phyloP scores from a whole-genome alignment of 2,329 filamentous ascomycete species.

The Fusarium piperis region DNA sequence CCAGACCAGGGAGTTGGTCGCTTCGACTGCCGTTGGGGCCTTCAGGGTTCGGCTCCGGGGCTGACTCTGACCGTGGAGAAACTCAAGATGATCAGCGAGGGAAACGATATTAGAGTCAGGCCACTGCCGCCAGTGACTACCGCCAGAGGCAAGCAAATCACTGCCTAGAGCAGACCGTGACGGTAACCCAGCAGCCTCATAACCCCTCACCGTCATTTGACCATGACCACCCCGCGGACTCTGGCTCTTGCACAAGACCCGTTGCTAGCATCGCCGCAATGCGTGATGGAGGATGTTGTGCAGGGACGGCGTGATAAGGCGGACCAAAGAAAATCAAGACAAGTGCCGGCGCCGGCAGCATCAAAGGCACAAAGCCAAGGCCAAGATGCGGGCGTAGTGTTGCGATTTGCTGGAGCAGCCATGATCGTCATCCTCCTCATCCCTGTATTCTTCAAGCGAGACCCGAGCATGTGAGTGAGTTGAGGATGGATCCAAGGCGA shows the following conservation, averaged over 20 bases:
- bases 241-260: slow-evolving; percentile 21
- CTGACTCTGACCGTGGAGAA: neutral
- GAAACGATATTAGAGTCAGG: neutral
- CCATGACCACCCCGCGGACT: slow-evolving; percentile 17
- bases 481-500: neutral
- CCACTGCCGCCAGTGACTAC: neutral
- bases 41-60: neutral
- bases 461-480: neutral
- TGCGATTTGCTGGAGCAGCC: slow-evolving; percentile 25
- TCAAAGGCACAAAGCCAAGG: slow-evolving; percentile 30
- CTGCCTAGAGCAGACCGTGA: neutral
- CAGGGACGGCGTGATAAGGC: slow-evolving; percentile 32
- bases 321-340: slow-evolving; percentile 22
- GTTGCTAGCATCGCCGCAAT: neutral
- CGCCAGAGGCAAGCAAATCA: neutral
- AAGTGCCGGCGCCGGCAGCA: slow-evolving; percentile 39
- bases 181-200: slow-evolving; percentile 3
- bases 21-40: neutral
- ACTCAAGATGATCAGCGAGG: neutral
- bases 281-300: slow-evolving; percentile 29
- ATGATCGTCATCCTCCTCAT: slow-evolving; percentile 20
- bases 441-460: neutral
- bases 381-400: slow-evolving; percentile 26
- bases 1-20: slow-evolving; percentile 14
- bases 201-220: slow-evolving; percentile 41